Conservation (phyloP, 139 green algal genomes). For the Asterochloris erici region DNA sequence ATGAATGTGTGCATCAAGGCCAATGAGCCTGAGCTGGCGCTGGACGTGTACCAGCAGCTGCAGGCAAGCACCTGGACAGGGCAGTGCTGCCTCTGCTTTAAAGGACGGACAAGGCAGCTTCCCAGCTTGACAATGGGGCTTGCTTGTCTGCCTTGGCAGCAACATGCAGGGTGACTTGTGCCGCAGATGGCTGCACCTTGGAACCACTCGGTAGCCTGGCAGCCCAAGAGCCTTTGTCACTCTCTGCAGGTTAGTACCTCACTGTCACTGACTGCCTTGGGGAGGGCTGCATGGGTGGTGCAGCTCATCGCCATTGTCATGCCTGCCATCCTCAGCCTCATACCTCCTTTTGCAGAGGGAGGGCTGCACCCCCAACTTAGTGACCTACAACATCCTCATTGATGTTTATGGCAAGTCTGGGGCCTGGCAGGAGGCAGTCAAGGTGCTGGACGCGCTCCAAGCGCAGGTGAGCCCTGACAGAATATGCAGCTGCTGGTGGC, state of each 20-base stretch:
- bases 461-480: neutral
- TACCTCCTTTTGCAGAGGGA: slow-evolving; percentile 32
- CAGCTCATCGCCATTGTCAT: no score
- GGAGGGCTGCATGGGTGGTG: no score
- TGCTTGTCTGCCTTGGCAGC: no score
- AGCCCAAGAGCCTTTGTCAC: no score
- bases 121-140: slow-evolving; percentile 30
- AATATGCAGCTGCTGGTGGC: no score
- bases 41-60: slow-evolving; percentile 36
- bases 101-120: no score
- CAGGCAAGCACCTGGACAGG: slow-evolving; percentile 24
- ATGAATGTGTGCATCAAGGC: slow-evolving; percentile 42
- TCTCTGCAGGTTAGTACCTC: no score
- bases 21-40: slow-evolving; percentile 14
- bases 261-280: no score
- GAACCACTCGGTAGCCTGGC: no score
- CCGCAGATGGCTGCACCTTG: no score
- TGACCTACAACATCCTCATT: slow-evolving; percentile 78
- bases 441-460: slow-evolving; percentile 37
- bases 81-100: neutral
- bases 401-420: slow-evolving; percentile 76
- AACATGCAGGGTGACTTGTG: no score
- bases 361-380: slow-evolving; percentile 29
- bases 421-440: slow-evolving; percentile 54
- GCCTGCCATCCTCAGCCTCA: no score